phyloP scores from a whole-genome alignment of 768 basidiomycete species.

The Calvatia gigantea region DNA sequence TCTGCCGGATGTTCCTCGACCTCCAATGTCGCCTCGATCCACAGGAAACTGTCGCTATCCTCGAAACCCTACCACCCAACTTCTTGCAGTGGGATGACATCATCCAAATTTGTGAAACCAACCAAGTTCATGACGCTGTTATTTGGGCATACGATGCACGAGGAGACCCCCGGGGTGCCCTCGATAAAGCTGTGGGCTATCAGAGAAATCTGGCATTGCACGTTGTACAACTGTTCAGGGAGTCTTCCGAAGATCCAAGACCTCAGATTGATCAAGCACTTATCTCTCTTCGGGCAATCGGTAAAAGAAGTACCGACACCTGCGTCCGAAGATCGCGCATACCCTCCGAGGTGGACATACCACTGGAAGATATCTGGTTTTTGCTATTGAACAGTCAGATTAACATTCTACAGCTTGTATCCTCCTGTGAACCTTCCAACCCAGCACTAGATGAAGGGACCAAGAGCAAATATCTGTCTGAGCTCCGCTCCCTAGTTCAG shows the following conservation, averaged over 20 bases:
- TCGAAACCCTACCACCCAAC: constrained; percentile 51
- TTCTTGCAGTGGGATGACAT: constrained; percentile 55
- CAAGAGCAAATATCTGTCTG: constrained; percentile 29
- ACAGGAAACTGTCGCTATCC: constrained; percentile 52
- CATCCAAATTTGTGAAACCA: constrained; percentile 61
- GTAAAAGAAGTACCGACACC: constrained; percentile 57
- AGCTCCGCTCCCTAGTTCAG: constrained; percentile 75
- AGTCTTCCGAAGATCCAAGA: constrained; percentile 25
- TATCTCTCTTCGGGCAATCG: constrained; percentile 53
- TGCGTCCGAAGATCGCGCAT: constrained; percentile 66
- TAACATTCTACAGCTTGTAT: constrained; percentile 68
- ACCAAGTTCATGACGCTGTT: constrained; percentile 68
- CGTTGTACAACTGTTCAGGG: constrained; percentile 42
- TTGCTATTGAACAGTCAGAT: constrained; percentile 80
- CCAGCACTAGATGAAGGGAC: constrained; percentile 6
- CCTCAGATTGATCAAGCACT: constrained; percentile 32
- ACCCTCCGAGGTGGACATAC: constrained; percentile 34
- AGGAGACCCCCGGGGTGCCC: constrained; percentile 60
- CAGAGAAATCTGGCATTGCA: constrained; percentile 31
- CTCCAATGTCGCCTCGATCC: constrained; percentile 76
- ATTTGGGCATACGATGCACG: constrained; percentile 75
- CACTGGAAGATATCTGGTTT: constrained; percentile 88
- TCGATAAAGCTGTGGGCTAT: constrained; percentile 62
- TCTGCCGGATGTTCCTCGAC: constrained; percentile 62
- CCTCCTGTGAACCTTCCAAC: constrained; percentile 30